Evolutionary conservation across 2,329 filamentous ascomycete species (phyloP), one percentile per base, ranked within the genome.

Genomic region (Aspergillus unguis): DNA sequence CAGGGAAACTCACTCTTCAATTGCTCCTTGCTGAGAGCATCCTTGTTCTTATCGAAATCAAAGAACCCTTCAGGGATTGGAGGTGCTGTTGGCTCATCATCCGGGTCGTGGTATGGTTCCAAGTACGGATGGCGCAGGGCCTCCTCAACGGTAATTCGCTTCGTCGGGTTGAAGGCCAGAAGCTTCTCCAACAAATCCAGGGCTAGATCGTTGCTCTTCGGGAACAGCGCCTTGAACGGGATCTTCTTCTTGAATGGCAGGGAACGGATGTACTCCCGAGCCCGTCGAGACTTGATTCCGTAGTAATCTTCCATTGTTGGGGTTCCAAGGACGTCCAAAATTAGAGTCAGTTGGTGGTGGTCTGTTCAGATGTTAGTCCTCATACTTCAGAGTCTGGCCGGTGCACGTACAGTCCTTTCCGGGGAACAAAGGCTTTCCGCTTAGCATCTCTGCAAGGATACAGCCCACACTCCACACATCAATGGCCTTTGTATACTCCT

Each of bases 231-330:
- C 72, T 94, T 90, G 84, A 96, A 94, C 0, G 94, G 92, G 44
- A 97, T 95, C 85, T 97, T 97, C 86, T 97, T 97, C 85, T 97
- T 97, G 81, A 97, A 97, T 17, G 94, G 92, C 43, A 97, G 83
- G 49, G 92, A 96, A 57, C 94, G 90, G 70, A 99, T 99, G 77
- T 99, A 99, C 76, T 99, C 94, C 60, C 94, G 85, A 46, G 94
- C 94, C 67, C 94, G 90, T 61, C 94, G 88, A 49, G 94, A 97
- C 78, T 99, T 99, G 83, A 99, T 99, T 60, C 94, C 94, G 66
- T 99, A 99, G 82, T 99, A 99, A 72, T 99, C 94, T 73, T 99
- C 94, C 94, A 99, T 99, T 9, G 94, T 99, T 2, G 94, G 94
- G 3, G 94, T 99, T 59, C 94, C 94, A 54, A 99, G 87, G 47